Conservation (phyloP, 441 rosid species). For the Syzygium malaccense region DNA sequence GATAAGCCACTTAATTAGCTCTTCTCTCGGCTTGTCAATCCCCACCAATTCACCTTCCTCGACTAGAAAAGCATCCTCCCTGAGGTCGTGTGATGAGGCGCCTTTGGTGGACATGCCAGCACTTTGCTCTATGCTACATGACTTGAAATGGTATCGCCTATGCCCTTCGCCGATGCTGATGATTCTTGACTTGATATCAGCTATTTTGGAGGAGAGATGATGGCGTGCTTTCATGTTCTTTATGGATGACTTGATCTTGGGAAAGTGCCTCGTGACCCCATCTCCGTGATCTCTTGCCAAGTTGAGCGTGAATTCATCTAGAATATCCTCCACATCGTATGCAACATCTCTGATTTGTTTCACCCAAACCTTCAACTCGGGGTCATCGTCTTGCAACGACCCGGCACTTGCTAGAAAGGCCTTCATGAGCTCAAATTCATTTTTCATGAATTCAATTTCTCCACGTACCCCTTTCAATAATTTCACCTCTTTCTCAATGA, state of each 20-base stretch:
- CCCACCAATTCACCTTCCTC: background rate
- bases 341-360: background rate
- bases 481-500: background rate
- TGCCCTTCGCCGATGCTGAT: background rate
- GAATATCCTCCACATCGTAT: background rate
- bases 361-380: background rate
- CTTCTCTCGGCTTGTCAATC: background rate
- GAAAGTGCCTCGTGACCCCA: background rate
- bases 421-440: background rate
- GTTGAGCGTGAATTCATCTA: background rate
- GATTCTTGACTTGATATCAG: background rate
- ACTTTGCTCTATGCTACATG: background rate
- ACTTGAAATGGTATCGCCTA: background rate
- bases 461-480: background rate
- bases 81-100: background rate
- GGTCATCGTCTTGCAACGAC: background rate
- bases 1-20: background rate
- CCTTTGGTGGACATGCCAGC: background rate
- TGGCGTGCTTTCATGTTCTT: background rate
- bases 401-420: background rate
- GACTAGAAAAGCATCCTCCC: background rate
- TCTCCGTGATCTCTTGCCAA: background rate
- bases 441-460: background rate
- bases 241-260: background rate
- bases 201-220: background rate